Conservation (phyloP, 805 yeast species). For the Starmerella geochares region DNA sequence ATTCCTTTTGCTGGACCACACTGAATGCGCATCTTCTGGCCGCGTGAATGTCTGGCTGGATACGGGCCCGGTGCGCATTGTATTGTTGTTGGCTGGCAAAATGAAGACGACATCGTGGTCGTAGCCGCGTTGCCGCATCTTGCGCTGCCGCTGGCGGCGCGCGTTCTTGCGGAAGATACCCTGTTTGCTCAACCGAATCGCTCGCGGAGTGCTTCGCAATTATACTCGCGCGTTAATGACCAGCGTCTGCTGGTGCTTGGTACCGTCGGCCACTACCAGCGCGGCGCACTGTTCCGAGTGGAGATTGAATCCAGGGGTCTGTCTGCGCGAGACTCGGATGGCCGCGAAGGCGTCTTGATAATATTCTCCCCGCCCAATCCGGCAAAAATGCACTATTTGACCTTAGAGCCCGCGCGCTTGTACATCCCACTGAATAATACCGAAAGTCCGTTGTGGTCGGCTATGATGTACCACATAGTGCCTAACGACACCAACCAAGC, state of each 20-base stretch:
- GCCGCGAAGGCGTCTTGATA: conserved; percentile 29
- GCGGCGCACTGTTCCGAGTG: neutral
- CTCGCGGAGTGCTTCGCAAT: conserved; percentile 13
- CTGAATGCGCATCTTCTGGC: conserved; percentile 23
- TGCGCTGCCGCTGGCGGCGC: conserved; percentile 15
- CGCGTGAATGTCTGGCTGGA: conserved; percentile 13
- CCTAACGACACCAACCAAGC: neutral
- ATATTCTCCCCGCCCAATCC: conserved; percentile 65
- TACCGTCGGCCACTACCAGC: neutral
- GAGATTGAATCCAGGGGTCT: neutral
- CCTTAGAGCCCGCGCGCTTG: conserved; percentile 61
- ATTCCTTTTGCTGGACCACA: neutral
- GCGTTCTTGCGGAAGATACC: conserved; percentile 18
- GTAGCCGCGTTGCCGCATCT: conserved; percentile 21
- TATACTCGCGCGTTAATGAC: conserved; percentile 18
- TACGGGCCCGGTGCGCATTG: neutral
- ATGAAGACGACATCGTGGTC: conserved; percentile 21
- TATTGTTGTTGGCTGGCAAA: conserved; percentile 24
- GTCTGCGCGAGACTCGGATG: neutral
- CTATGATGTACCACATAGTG: neutral
- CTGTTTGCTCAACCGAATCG: conserved; percentile 11
- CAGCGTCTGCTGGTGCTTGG: conserved; percentile 20
- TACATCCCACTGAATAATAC: conserved; percentile 33
- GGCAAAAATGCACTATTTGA: conserved; percentile 61
- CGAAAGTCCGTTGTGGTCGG: neutral